Percentiles rank a stretch among this genome's conserved stretches.
These are phyloP conservation scores for Sugiyamaella paludigena DNA, from an alignment of 1,139 yeast species.

Conservation along the genomic window DNA sequence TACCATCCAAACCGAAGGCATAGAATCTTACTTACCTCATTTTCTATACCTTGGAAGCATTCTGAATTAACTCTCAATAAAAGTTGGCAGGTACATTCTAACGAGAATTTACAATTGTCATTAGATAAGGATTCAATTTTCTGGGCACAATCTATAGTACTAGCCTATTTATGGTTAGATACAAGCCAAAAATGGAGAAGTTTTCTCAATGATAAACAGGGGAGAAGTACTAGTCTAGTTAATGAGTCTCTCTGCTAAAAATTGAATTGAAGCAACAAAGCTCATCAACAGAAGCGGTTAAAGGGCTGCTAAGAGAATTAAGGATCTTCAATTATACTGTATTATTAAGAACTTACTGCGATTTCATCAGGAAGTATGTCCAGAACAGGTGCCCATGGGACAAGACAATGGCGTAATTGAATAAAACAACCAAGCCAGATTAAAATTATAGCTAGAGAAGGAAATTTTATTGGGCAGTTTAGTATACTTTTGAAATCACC, in stretches of 20 bases:
- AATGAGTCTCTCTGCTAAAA: too few relatives aligned
- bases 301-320: too few relatives aligned
- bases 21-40: slow-evolving; percentile 4
- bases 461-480: too few relatives aligned
- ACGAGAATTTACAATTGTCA: background rate
- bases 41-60: slow-evolving; percentile 11
- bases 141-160: background rate
- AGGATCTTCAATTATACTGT: background rate
- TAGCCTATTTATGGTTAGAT: background rate
- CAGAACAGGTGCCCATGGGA: slow-evolving; percentile 5
- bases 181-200: slow-evolving; percentile 1
- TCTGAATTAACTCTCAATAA: slow-evolving; percentile 1
- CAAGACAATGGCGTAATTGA: background rate
- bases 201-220: background rate
- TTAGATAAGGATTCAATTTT: background rate
- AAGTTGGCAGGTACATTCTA: slow-evolving; percentile 1
- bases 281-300: too few relatives aligned
- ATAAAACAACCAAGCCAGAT: too few relatives aligned
- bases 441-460: too few relatives aligned
- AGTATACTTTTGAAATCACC: too few relatives aligned
- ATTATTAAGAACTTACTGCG: background rate
- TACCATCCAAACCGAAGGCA: too few relatives aligned
- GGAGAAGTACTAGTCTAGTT: too few relatives aligned
- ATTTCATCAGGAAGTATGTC: slow-evolving; percentile 11
- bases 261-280: too few relatives aligned